Evolutionary conservation across 2,329 filamentous ascomycete genomes (phyloP).

Genomic region (Sarocladium kiliense): DNA sequence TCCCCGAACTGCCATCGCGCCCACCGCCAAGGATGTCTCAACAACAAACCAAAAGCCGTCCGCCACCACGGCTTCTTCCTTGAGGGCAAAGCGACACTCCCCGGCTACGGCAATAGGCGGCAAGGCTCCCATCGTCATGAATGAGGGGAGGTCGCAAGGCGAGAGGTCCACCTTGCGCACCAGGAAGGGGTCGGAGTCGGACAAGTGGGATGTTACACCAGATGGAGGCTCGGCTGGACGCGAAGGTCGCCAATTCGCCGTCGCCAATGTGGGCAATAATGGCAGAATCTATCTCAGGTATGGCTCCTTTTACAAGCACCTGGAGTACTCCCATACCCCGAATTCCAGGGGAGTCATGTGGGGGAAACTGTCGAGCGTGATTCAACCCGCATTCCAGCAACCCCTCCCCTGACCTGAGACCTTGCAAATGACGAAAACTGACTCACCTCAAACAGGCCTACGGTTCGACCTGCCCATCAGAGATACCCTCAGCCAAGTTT

Average conservation of each 20-base stretch:
- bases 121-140: constrained; percentile 36
- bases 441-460: constrained; percentile 39
- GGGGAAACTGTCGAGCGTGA: not conserved
- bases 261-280: constrained; percentile 78
- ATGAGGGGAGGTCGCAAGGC: constrained; percentile 40
- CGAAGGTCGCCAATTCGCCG: constrained; percentile 69
- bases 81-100: not conserved
- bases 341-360: not conserved
- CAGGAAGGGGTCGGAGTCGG: constrained; percentile 50
- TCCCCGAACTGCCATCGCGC: constrained; percentile 5
- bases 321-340: not conserved
- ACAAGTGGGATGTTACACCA: constrained; percentile 51
- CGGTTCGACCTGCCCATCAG: constrained; percentile 55
- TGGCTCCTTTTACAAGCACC: constrained; percentile 17
- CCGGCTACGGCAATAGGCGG: not conserved
- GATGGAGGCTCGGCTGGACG: constrained; percentile 58
- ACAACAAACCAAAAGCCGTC: not conserved
- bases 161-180: constrained; percentile 28
- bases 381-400: constrained; percentile 3
- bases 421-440: not conserved
- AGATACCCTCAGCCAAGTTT: constrained; percentile 57
- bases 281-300: constrained; percentile 79
- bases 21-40: not conserved
- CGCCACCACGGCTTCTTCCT: not conserved
- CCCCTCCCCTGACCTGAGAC: not conserved